Percentiles rank a stretch among this genome's conserved stretches.
phyloP scores from a whole-genome alignment of 495 filamentous ascomycete species.

The Podospora comata region DNA sequence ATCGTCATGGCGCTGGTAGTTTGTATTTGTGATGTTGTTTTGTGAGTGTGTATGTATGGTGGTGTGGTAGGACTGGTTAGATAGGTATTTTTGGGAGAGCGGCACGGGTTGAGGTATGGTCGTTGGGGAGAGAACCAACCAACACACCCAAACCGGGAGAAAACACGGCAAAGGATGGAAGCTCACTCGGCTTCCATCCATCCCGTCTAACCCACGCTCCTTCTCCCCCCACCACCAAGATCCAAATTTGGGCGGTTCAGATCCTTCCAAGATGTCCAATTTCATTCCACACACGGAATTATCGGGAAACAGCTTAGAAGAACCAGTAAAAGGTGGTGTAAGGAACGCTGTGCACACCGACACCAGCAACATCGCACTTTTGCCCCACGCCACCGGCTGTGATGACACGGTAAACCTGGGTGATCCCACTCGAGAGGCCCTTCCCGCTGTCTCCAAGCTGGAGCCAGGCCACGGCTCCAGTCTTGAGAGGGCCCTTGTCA shows the following conservation, averaged over 20 bases:
- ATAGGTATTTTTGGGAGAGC: neutral
- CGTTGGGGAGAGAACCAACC: neutral
- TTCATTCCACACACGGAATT: neutral
- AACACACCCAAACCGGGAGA: neutral
- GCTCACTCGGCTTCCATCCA: constrained; percentile 4
- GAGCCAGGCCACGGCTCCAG: constrained; percentile 64
- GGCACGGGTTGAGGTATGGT: neutral
- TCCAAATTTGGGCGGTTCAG: neutral
- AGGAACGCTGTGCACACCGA: constrained; percentile 48
- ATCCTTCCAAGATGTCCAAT: neutral
- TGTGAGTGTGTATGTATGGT: no score
- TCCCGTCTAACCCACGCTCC: neutral
- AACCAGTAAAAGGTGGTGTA: constrained; percentile 75
- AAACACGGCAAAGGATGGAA: neutral
- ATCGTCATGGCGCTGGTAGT: neutral
- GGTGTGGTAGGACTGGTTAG: neutral
- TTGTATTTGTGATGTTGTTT: neutral
- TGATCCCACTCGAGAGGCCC: constrained; percentile 44
- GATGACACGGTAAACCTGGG: constrained; percentile 62
- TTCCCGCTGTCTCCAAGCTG: constrained; percentile 47
- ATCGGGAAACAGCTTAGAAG: constrained; percentile 35
- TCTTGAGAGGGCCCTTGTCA: constrained; percentile 39
- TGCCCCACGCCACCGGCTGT: constrained; percentile 61
- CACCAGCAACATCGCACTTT: constrained; percentile 43
- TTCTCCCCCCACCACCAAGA: neutral